phyloP scores from a whole-genome alignment of 2,329 filamentous ascomycete species.

The Botryotinia globosa region DNA sequence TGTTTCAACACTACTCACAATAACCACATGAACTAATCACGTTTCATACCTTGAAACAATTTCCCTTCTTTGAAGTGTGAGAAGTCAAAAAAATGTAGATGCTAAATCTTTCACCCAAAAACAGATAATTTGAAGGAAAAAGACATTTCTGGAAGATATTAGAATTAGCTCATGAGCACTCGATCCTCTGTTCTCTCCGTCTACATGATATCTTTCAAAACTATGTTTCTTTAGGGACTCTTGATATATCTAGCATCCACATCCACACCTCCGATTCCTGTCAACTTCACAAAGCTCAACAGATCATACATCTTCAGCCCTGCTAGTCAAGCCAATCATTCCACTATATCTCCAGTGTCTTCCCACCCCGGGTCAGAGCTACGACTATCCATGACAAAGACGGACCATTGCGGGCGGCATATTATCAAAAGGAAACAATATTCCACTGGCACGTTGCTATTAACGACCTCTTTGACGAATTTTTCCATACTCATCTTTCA shows the following conservation, averaged over 20 bases:
- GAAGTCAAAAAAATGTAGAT: neutral
- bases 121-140: neutral
- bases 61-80: neutral
- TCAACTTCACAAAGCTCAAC: neutral
- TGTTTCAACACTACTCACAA: fast-evolving
- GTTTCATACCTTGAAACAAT: fast-evolving
- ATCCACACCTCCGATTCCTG: neutral
- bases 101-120: neutral
- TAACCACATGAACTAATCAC: fast-evolving
- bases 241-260: neutral
- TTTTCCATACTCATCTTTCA: slow-evolving; percentile 20
- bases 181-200: neutral
- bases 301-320: neutral
- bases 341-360: neutral
- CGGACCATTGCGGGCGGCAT: slow-evolving; percentile 5
- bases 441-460: slow-evolving; percentile 3
- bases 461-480: slow-evolving; percentile 23
- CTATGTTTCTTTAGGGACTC: neutral
- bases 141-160: neutral
- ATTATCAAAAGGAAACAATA: slow-evolving; percentile 9
- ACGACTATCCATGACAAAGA: slow-evolving; percentile 15
- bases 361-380: neutral
- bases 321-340: neutral
- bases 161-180: neutral
- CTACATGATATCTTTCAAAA: neutral